Evolutionary conservation across 2,329 filamentous ascomycete genomes (phyloP).

Genomic region (Allantophomopsis lycopodina): DNA sequence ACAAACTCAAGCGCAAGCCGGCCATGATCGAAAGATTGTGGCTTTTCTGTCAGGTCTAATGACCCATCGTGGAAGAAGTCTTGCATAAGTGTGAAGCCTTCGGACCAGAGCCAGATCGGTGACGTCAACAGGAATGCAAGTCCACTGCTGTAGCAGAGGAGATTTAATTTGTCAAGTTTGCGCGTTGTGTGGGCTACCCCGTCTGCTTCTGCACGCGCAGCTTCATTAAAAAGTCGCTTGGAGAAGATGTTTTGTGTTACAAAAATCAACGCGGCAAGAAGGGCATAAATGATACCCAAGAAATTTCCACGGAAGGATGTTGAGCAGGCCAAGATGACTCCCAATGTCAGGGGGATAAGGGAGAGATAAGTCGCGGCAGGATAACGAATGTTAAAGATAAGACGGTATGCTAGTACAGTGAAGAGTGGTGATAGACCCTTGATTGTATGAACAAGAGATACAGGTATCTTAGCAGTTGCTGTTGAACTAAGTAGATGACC

Average conservation of each 20-base stretch:
- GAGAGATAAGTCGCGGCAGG: slow-evolving; percentile 78
- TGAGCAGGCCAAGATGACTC: slow-evolving; percentile 94
- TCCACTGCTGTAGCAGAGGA: slow-evolving; percentile 93
- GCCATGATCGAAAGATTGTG: slow-evolving; percentile 63
- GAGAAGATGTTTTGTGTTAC: slow-evolving; percentile 98
- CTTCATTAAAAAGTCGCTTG: slow-evolving; percentile 94
- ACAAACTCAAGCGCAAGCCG: slow-evolving; percentile 71
- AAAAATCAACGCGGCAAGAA: slow-evolving; percentile 85
- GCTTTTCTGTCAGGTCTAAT: slow-evolving; percentile 42
- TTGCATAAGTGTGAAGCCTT: slow-evolving; percentile 63
- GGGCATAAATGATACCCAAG: slow-evolving; percentile 77
- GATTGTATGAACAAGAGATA: slow-evolving; percentile 95
- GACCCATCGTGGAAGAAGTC: slow-evolving; percentile 76
- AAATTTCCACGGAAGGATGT: slow-evolving; percentile 82
- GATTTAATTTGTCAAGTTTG: slow-evolving; percentile 92
- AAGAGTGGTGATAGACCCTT: slow-evolving; percentile 94
- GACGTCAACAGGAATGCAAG: slow-evolving; percentile 78
- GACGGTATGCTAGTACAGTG: slow-evolving; percentile 83
- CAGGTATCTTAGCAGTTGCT: slow-evolving; percentile 86
- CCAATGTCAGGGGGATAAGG: slow-evolving; percentile 77
- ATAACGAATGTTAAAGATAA: slow-evolving; percentile 82
- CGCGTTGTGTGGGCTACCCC: slow-evolving; percentile 44
- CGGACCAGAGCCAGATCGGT: slow-evolving; percentile 87
- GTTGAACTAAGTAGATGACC: slow-evolving; percentile 91
- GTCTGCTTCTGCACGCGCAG: slow-evolving; percentile 71